A percentile compares a stretch with the other conserved stretches of the same genome.
These are phyloP conservation scores for Exophiala bonariae DNA, from an alignment of 2,329 filamentous ascomycete species.

Conservation along the genomic window DNA sequence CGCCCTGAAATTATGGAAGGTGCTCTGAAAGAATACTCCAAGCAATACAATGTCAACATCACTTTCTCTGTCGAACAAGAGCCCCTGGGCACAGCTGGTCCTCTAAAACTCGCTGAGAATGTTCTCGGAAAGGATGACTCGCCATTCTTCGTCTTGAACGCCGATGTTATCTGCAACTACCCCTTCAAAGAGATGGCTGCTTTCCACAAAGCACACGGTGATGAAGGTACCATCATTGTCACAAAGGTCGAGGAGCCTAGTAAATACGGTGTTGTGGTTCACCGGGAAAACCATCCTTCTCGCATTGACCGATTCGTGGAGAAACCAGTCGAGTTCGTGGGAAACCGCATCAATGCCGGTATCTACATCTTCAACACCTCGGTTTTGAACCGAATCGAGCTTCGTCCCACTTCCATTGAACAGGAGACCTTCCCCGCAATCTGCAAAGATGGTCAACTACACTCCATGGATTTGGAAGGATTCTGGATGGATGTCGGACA, in stretches of 20 bases:
- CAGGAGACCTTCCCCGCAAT: conserved; percentile 98
- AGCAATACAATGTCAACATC: conserved; percentile 90
- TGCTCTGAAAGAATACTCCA: conserved; percentile 90
- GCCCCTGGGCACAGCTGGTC: conserved; percentile 90
- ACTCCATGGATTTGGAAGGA: conserved; percentile 94
- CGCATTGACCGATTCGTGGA: conserved; percentile 98
- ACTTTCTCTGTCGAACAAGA: conserved; percentile 96
- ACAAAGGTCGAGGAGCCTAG: conserved; percentile 99
- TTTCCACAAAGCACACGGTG: conserved; percentile 90
- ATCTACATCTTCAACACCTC: conserved; percentile 97
- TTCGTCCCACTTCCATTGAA: conserved; percentile 95
- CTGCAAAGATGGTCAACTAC: conserved; percentile 82
- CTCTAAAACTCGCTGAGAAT: conserved; percentile 90
- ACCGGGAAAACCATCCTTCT: conserved; percentile 87
- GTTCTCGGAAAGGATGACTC: conserved; percentile 89
- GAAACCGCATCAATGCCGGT: conserved; percentile 97
- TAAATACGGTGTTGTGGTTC: conserved; percentile 97
- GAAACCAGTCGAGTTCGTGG: conserved; percentile 98
- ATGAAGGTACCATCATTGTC: conserved; percentile 96
- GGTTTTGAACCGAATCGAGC: conserved; percentile 86
- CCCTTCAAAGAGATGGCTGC: conserved; percentile 85
- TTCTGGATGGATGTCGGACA: conserved; percentile 99
- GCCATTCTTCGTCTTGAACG: conserved; percentile 98
- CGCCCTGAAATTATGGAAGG: conserved; percentile 96
- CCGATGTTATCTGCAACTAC: conserved; percentile 97